These are phyloP conservation scores for Primulina huaijiensis DNA, from an alignment of 257 asterid species.

Conservation along the genomic window DNA sequence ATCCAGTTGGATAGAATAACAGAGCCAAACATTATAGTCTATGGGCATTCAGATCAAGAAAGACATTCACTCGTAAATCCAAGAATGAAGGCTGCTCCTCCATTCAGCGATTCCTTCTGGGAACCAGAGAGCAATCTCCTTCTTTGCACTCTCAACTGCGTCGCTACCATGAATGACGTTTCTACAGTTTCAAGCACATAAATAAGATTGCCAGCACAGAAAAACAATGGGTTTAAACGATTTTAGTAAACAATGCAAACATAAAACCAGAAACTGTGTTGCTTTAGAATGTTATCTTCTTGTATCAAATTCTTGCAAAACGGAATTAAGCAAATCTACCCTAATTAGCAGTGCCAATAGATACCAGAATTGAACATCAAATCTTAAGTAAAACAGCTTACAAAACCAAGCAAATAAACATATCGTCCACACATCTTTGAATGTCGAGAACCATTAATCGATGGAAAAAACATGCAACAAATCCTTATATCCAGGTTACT, in stretches of 20 bases:
- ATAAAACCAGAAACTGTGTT: not conserved
- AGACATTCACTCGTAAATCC: conserved; percentile 69
- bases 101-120: conserved; percentile 85
- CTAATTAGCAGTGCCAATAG: too few relatives aligned
- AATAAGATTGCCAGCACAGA: not conserved
- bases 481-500: not conserved
- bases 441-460: not conserved
- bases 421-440: too few relatives aligned
- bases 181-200: conserved; percentile 40
- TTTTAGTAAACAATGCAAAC: not conserved
- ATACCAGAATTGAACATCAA: too few relatives aligned
- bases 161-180: conserved; percentile 93
- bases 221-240: too few relatives aligned
- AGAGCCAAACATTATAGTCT: not conserved
- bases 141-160: conserved; percentile 81
- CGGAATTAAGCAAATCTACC: too few relatives aligned
- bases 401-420: too few relatives aligned
- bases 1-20: conserved; percentile 10
- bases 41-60: not conserved
- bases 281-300: too few relatives aligned
- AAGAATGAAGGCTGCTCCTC: conserved; percentile 80
- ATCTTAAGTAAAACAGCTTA: too few relatives aligned
- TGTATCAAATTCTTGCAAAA: too few relatives aligned
- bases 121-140: conserved; percentile 97
- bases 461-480: not conserved